A percentile compares a stretch with the other conserved stretches of the same genome.
Evolutionary conservation across 331 rosid genomes (phyloP).

Genomic region (Malus hybrid): DNA sequence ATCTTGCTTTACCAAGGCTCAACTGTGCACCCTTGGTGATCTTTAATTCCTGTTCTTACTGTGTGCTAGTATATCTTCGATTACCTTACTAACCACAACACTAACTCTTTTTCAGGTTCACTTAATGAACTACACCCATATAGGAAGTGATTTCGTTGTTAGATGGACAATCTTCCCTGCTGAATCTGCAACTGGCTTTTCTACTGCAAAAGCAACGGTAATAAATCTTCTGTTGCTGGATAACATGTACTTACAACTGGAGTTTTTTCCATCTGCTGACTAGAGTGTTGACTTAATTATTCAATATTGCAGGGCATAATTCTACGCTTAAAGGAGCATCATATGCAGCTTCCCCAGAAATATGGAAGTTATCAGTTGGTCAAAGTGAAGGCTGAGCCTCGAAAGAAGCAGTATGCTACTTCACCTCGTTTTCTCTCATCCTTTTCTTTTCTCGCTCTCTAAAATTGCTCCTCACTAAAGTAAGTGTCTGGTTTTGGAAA

Average conservation of each 20-base stretch:
- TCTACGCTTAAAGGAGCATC: constrained; percentile 27
- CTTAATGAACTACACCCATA: constrained; percentile 22
- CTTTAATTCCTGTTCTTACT: not conserved
- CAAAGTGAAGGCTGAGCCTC: constrained; percentile 29
- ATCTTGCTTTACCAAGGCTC: not conserved
- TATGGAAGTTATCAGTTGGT: constrained; percentile 42
- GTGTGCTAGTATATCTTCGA: not conserved
- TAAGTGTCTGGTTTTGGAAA: not conserved
- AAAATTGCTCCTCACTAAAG: not conserved
- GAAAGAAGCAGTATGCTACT: constrained; percentile 19
- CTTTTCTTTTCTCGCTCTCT: not conserved
- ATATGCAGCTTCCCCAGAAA: constrained; percentile 40
- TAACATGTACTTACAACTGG: not conserved
- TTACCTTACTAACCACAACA: not conserved
- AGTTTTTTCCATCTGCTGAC: not conserved
- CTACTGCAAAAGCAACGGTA: constrained; percentile 34
- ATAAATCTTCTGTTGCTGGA: not conserved
- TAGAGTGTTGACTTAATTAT: not conserved
- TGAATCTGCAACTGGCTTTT: constrained; percentile 23
- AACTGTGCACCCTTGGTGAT: not conserved
- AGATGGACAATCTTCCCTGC: constrained; percentile 34
- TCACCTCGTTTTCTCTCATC: not conserved
- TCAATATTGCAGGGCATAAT: constrained; percentile 24
- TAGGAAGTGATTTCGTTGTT: constrained; percentile 17
- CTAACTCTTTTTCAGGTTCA: constrained; percentile 24